A percentile compares a stretch with the other conserved stretches of the same genome.
phyloP scores from a whole-genome alignment of 805 yeast genomes.

The Ogataea allantospora region DNA sequence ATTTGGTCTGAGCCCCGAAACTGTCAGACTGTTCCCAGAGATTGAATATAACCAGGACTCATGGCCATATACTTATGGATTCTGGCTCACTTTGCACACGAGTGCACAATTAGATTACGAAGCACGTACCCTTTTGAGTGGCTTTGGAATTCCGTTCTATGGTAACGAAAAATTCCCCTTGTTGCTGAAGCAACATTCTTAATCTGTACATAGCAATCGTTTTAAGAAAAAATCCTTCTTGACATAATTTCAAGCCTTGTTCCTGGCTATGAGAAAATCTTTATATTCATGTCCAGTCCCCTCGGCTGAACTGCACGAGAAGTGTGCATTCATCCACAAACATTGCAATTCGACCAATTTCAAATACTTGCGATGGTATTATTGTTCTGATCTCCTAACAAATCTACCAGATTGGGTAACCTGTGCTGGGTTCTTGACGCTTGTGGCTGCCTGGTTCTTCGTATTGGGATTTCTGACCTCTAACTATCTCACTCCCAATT shows the following conservation, averaged over 20 bases:
- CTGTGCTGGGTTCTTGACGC: constrained; percentile 9
- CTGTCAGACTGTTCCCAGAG: constrained; percentile 86
- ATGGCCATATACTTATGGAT: constrained; percentile 84
- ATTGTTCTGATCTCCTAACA: constrained; percentile 21
- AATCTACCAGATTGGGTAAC: constrained; percentile 10
- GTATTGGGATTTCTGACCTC: constrained; percentile 78
- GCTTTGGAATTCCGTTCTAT: constrained; percentile 76
- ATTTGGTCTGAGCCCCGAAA: constrained; percentile 77
- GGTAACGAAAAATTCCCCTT: constrained; percentile 47
- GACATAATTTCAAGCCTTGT: constrained; percentile 1
- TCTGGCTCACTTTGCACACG: constrained; percentile 82
- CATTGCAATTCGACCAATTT: constrained; percentile 22
- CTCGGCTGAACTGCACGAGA: constrained; percentile 6
- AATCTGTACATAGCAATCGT: constrained; percentile 11
- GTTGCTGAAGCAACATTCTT: constrained; percentile 21
- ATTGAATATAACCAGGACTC: constrained; percentile 85
- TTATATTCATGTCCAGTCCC: constrained; percentile 5
- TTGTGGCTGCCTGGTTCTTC: constrained; percentile 47
- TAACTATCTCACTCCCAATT: constrained; percentile 76
- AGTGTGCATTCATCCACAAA: constrained; percentile 22
- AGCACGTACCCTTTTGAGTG: constrained; percentile 81
- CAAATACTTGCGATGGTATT: constrained; percentile 26
- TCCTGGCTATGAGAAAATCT: constrained; percentile 3
- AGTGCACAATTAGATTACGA: constrained; percentile 87
- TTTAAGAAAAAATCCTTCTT: background rate